phyloP scores from a whole-genome alignment of 306 rosid genomes.

The Medicago lupulina region DNA sequence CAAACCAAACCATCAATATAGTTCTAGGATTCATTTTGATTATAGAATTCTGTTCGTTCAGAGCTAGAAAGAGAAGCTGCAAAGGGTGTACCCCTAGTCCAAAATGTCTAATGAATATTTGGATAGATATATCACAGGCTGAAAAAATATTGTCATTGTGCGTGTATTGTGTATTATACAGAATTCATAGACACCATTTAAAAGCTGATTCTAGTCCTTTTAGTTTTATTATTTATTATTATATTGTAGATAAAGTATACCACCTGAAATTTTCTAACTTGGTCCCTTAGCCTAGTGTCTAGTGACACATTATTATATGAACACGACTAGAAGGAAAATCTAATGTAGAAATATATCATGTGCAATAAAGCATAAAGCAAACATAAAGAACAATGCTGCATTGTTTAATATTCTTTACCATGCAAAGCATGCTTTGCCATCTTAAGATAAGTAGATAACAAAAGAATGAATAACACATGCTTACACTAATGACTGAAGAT shows the following conservation, averaged over 20 bases:
- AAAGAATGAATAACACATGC: slow-evolving; percentile 29
- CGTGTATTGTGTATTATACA: background rate
- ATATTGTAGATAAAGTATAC: slow-evolving; percentile 20
- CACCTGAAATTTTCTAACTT: slow-evolving; percentile 22
- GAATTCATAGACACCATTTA: slow-evolving; percentile 16
- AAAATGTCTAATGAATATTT: slow-evolving; percentile 15
- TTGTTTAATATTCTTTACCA: slow-evolving; percentile 15
- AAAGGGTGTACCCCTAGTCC: slow-evolving; percentile 5
- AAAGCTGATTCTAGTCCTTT: slow-evolving; percentile 12
- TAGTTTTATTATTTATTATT: background rate
- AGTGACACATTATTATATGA: slow-evolving; percentile 4
- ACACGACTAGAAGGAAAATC: slow-evolving; percentile 26
- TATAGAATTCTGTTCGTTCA: background rate
- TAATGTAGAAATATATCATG: slow-evolving; percentile 19
- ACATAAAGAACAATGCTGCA: slow-evolving; percentile 16
- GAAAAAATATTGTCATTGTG: background rate
- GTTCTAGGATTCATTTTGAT: background rate
- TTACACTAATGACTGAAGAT: slow-evolving; percentile 77
- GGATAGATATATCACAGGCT: background rate
- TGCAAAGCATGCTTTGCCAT: slow-evolving; percentile 35
- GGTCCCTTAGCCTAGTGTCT: slow-evolving; percentile 17
- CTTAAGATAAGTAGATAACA: background rate
- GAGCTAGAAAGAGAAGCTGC: slow-evolving; percentile 24
- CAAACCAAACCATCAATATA: background rate
- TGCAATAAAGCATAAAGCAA: slow-evolving; percentile 1